Conservation (phyloP, 2,329 filamentous ascomycete genomes). For the Colletotrichum somersetense region DNA sequence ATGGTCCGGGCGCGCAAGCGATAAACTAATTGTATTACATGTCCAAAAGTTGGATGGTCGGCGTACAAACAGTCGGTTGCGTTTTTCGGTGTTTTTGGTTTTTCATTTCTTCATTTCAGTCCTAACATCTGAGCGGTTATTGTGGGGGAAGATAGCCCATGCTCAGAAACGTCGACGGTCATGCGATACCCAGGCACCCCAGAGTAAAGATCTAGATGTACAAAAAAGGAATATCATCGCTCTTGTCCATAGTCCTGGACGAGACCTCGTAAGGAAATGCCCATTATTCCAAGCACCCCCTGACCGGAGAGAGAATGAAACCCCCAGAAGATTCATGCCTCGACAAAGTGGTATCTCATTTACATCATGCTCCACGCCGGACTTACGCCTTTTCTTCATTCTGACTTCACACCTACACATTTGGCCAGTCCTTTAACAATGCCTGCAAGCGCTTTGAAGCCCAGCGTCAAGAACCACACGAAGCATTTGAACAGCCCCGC, state of each 20-base stretch:
- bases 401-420: slow-evolving; percentile 56
- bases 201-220: slow-evolving; percentile 42
- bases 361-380: slow-evolving; percentile 14
- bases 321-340: slow-evolving; percentile 12
- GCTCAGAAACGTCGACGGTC: slow-evolving; percentile 42
- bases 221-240: slow-evolving; percentile 31
- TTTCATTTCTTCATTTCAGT: slow-evolving; percentile 36
- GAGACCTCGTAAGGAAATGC: slow-evolving; percentile 23
- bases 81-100: slow-evolving; percentile 6
- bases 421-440: slow-evolving; percentile 65
- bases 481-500: slow-evolving; percentile 68
- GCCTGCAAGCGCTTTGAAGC: slow-evolving; percentile 65
- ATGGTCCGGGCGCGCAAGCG: slow-evolving; percentile 74
- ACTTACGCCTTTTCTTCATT: slow-evolving; percentile 28
- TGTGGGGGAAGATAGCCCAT: slow-evolving; percentile 23
- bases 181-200: slow-evolving; percentile 44
- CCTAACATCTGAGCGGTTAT: slow-evolving; percentile 36
- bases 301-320: slow-evolving; percentile 14
- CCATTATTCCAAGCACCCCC: slow-evolving; percentile 28
- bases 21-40: slow-evolving; percentile 46
- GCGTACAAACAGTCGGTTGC: slow-evolving; percentile 28
- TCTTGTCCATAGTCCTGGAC: slow-evolving; percentile 23
- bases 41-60: slow-evolving; percentile 16
- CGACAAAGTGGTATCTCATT: slow-evolving; percentile 39
- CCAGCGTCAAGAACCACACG: slow-evolving; percentile 69